Evolutionary conservation across 2,329 filamentous ascomycete genomes (phyloP).

Genomic region (Pseudophaeomoniella oleicola): DNA sequence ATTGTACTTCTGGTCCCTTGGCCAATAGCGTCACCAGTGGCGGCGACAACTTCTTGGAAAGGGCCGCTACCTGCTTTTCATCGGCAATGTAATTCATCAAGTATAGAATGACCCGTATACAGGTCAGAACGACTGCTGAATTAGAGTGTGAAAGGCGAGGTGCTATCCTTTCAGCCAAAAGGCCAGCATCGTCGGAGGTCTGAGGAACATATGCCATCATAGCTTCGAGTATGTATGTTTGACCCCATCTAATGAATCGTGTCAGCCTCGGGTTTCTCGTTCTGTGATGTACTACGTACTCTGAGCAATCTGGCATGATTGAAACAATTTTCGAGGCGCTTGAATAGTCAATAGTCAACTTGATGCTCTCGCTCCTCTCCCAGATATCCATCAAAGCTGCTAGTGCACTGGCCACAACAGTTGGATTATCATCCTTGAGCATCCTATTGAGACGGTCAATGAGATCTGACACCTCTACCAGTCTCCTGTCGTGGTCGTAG

Average conservation of each 20-base stretch:
- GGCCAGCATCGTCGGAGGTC: conserved; percentile 70
- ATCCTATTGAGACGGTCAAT: conserved; percentile 85
- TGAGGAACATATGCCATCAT: conserved; percentile 96
- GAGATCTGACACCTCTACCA: conserved; percentile 81
- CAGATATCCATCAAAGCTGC: conserved; percentile 93
- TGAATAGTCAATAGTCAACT: conserved; percentile 91
- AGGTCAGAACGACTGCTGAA: conserved; percentile 89
- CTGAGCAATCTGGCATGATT: conserved; percentile 89
- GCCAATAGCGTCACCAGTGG: conserved; percentile 87
- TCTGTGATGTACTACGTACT: conserved; percentile 42
- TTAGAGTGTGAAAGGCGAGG: conserved; percentile 96
- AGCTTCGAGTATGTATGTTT: conserved; percentile 95
- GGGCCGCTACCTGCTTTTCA: conserved; percentile 68
- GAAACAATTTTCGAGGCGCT: conserved; percentile 98
- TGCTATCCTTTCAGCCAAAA: conserved; percentile 84
- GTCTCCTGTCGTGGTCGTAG: conserved; percentile 84
- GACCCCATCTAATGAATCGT: conserved; percentile 60
- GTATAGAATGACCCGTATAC: conserved; percentile 90
- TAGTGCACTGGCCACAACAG: conserved; percentile 86
- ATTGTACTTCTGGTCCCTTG: conserved; percentile 97
- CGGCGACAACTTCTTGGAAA: conserved; percentile 88
- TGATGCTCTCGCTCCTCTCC: conserved; percentile 94
- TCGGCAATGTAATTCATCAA: conserved; percentile 98
- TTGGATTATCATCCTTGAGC: conserved; percentile 90
- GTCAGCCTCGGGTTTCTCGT: neutral